Evolutionary conservation across 768 basidiomycete genomes (phyloP), one percentile per base, ranked within the genome.

Genomic region (Agrocybe praecox): DNA sequence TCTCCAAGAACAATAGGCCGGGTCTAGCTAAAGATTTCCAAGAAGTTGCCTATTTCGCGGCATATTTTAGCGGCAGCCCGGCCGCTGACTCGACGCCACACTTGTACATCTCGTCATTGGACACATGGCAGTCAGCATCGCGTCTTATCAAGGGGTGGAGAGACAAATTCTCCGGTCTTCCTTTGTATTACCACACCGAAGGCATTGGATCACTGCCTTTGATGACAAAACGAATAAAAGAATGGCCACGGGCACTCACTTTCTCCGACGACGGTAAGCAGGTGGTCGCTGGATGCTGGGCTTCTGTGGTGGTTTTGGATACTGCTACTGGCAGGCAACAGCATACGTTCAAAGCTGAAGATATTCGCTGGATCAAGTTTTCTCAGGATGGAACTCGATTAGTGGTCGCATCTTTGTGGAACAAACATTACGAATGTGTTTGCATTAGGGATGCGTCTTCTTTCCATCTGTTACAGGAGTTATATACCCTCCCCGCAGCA

Each of bases 301-400:
- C 63, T 54, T 65, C 62, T 2, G 46, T 68, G 17, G 52, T 56
- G 9, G 52, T 67, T 23, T 70, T 67, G 66, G 52, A 63, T 58
- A 47, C 45, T n/a, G 33, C 52, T 11, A 65, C 63, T 11, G 64
- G 64, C 1, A 21, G 48, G 24, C 26, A 47, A 22, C 26, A 57
- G 32, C 33, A 29, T 23, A 24, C 33, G 1, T 18, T 42, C 26
- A 9, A 29, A 40, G 19, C 11, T n/a, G 23, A 23, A 17, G 22
- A 52, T 22, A 9, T n/a, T 42, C 8, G 3, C 6, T 18, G 6
- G 15, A 29, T 49, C 15, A 29, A 29, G 9, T 29, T 29, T 29
- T 29, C 26, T 5, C 26, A 4, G 9, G 26, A 29, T 9, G 26
- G 26, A 29, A 29, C 26, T 5, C 26, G 26, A 29, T 29, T 29